These are phyloP conservation scores for Trichoderma atrobrunneum DNA, from an alignment of 2,329 filamentous ascomycete genomes.

Conservation along the genomic window DNA sequence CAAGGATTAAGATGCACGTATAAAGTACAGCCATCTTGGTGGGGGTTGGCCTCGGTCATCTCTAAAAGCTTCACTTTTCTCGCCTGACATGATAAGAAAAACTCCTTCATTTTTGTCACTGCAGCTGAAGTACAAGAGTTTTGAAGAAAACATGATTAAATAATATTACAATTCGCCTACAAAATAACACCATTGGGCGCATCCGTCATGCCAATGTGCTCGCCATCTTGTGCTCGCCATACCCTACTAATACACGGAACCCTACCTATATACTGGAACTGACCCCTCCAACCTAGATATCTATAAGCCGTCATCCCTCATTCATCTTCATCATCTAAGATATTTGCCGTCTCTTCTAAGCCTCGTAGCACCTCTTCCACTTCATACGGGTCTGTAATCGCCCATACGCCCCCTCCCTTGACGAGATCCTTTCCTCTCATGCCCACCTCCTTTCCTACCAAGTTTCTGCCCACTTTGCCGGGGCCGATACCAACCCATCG, in stretches of 20 bases:
- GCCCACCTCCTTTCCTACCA: conserved; percentile 93
- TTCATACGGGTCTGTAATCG: conserved; percentile 75
- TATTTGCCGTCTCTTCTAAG: conserved; percentile 61
- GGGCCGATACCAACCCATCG: conserved; percentile 92
- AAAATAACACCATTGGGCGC: background rate
- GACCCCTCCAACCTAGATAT: background rate
- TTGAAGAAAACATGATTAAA: background rate
- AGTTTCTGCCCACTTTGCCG: conserved; percentile 87
- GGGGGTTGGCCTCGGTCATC: background rate
- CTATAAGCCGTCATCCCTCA: conserved; percentile 24
- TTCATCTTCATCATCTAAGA: conserved; percentile 49
- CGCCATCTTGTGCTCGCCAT: background rate
- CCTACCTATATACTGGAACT: background rate
- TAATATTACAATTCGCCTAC: background rate
- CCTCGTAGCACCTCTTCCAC: conserved; percentile 66
- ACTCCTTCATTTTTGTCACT: background rate
- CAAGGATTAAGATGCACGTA: conserved; percentile 10
- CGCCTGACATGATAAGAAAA: background rate
- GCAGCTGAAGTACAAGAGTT: background rate
- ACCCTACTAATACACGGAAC: background rate
- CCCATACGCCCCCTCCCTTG: conserved; percentile 91
- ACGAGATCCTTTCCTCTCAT: conserved; percentile 74
- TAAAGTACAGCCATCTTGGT: background rate
- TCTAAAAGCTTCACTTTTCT: background rate
- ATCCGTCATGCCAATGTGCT: background rate